These are phyloP conservation scores for Articulospora tetracladia DNA, from an alignment of 495 filamentous ascomycete genomes.

Conservation along the genomic window DNA sequence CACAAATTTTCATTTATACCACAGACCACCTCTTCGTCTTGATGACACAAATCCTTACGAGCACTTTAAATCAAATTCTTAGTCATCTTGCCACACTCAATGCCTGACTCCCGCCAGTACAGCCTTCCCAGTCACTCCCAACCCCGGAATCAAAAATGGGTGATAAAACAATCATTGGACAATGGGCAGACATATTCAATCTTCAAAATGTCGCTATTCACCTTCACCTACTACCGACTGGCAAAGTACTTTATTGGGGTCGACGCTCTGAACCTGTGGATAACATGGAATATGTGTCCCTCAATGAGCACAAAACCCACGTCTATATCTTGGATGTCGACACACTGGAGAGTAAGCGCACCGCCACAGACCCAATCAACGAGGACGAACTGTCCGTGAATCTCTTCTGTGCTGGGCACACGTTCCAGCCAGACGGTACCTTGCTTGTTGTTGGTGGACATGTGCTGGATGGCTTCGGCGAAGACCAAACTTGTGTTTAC, in stretches of 20 bases:
- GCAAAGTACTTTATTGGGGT: slow-evolving; percentile 11
- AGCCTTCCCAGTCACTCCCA: background rate
- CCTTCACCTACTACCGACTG: slow-evolving; percentile 7
- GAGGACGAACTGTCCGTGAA: slow-evolving; percentile 6
- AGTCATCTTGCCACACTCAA: background rate
- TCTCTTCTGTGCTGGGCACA: slow-evolving; percentile 9
- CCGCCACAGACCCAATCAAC: slow-evolving; percentile 4
- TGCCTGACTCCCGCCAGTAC: background rate
- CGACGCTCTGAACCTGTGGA: slow-evolving; percentile 3
- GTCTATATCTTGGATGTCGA: slow-evolving; percentile 8
- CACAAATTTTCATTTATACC: slow-evolving; percentile 8
- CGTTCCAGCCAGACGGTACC: slow-evolving; percentile 10
- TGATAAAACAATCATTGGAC: background rate
- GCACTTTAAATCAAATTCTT: slow-evolving; percentile 1
- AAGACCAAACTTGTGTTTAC: slow-evolving; percentile 11
- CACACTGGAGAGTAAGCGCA: background rate
- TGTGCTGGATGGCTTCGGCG: slow-evolving; percentile 9
- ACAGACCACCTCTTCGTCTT: slow-evolving; percentile 6
- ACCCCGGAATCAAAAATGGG: slow-evolving; percentile 2
- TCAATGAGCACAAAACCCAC: slow-evolving; percentile 10
- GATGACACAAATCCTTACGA: slow-evolving; percentile 1
- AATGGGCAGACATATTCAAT: slow-evolving; percentile 7
- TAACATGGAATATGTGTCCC: background rate
- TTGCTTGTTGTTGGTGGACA: slow-evolving; percentile 12
- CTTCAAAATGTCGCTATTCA: slow-evolving; percentile 8